Evolutionary conservation across 2,329 filamentous ascomycete species (phyloP).

Genomic region (Nemania sp.): DNA sequence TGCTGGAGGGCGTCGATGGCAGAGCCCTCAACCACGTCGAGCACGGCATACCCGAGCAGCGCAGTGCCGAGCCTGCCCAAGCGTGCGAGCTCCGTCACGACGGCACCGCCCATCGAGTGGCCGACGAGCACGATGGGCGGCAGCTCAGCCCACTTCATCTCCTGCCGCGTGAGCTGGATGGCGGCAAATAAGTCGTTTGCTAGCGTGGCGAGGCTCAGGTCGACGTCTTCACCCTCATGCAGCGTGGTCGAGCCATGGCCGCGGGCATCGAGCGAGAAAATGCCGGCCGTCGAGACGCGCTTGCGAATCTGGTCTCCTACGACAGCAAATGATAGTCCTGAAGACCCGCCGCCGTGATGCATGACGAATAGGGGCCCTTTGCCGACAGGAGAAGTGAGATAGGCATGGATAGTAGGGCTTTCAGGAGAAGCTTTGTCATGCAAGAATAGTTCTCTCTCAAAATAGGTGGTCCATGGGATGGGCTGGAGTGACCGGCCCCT

Average conservation of each 20-base stretch:
- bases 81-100: constrained; percentile 81
- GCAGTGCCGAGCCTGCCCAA: constrained; percentile 65
- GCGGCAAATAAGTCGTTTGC: constrained; percentile 72
- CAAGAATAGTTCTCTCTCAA: constrained; percentile 83
- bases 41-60: constrained; percentile 81
- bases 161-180: constrained; percentile 65
- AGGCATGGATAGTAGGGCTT: constrained; percentile 75
- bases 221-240: constrained; percentile 46
- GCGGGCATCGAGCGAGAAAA: constrained; percentile 83
- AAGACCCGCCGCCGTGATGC: constrained; percentile 94
- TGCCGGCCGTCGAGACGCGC: constrained; percentile 75
- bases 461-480: constrained; percentile 86
- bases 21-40: constrained; percentile 95
- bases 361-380: constrained; percentile 84
- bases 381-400: constrained; percentile 78
- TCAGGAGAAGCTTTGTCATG: constrained; percentile 47
- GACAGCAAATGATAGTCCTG: constrained; percentile 86
- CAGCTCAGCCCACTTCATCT: constrained; percentile 72
- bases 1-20: constrained; percentile 92
- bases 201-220: constrained; percentile 74
- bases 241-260: constrained; percentile 78
- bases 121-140: constrained; percentile 83
- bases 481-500: constrained; percentile 63
- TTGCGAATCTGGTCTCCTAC: constrained; percentile 77
- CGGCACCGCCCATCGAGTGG: constrained; percentile 89